phyloP scores from a whole-genome alignment of 441 rosid genomes.

The Omphalea diandra region DNA sequence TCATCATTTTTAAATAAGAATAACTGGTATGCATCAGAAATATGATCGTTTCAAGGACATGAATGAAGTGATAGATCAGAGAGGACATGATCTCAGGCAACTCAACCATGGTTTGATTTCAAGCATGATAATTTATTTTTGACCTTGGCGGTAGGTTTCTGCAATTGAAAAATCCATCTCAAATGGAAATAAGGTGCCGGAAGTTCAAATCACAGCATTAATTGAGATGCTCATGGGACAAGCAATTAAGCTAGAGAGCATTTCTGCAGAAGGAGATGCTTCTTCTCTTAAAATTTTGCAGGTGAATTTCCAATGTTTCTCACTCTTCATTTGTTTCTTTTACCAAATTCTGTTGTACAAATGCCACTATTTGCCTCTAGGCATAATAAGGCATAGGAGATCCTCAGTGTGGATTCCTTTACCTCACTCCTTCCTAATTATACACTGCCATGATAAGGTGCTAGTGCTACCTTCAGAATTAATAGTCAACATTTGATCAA shows the following conservation, averaged over 20 bases:
- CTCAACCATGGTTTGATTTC: neutral
- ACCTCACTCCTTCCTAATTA: no score
- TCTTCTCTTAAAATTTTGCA: constrained; percentile 39
- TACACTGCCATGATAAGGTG: no score
- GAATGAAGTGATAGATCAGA: no score
- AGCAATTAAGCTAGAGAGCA: constrained; percentile 54
- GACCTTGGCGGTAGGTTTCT: constrained; percentile 31
- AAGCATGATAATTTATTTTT: neutral
- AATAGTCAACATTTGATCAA: no score
- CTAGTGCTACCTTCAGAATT: no score
- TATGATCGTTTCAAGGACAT: no score
- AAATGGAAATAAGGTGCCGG: constrained; percentile 44
- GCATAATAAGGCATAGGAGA: no score
- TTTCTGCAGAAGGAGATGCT: constrained; percentile 49
- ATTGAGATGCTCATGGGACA: constrained; percentile 67
- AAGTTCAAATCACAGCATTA: constrained; percentile 58
- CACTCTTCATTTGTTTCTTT: no score
- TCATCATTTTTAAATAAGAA: no score
- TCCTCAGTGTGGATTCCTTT: neutral
- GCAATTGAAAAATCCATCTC: constrained; percentile 51
- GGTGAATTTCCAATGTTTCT: constrained; percentile 23
- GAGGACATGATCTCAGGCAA: no score
- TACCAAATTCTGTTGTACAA: no score
- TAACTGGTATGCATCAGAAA: no score
- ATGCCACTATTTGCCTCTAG: neutral